Evolutionary conservation across 129 eudicot species (phyloP), one percentile per base, ranked within the genome.

Genomic region (Tagetes erecta): DNA sequence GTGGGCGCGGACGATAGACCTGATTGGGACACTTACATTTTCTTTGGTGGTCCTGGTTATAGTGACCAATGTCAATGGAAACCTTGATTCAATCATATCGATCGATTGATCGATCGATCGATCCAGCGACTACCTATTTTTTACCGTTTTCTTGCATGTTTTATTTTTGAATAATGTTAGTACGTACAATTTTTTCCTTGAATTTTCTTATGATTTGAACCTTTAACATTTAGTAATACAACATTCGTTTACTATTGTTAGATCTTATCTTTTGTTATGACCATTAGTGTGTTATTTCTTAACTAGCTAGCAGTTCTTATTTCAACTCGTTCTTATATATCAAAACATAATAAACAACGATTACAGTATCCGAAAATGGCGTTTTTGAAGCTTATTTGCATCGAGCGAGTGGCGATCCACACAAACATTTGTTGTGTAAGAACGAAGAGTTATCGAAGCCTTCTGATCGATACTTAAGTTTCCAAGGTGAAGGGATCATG

Each of bases 41-140:
- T 86, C 83, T 91, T 82, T 46, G 97, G 95, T 42, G 97, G 97
- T 12, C 96, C 92, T 44, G 97, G 97, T 39, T 84, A 86, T 67
- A 88, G 84, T 78, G 75, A 83, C 0, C 74, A 83, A 3, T 91
- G 97, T 75, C 87, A 79, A 3, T 91, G 84, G 82, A 2, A 38
- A 40, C 27, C 27, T 20, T 20, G 4, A 46, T 51, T 14, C 4
- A 66, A 57, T 44, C 11, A 0, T 6, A 44, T 44, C 9, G 47
- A 20, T 20, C 27, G 27, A 20, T 20, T 20, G 27, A 20, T 20
- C 27, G 27, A 8, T 8, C 47, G 8, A 44, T 10, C 1, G 9
- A 4, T 44, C 27, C 27, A 20, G 27, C 27, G 27, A 20, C 27
- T 20, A 20, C 27, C 27, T 20, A 20, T 20, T 20, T 20, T 20